Conservation (phyloP, 306 rosid species). For the Rubus idaeus region DNA sequence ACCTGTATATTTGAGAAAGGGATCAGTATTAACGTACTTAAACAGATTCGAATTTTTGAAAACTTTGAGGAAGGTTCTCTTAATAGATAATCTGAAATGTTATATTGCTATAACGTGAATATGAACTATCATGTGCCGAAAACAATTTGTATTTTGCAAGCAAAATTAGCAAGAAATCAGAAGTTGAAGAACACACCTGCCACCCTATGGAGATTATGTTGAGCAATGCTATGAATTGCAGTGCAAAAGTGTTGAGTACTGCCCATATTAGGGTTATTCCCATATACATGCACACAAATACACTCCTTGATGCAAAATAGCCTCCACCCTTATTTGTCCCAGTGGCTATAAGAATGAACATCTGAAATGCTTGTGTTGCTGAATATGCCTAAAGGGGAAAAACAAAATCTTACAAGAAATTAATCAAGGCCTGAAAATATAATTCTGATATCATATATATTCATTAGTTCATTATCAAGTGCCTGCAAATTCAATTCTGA, state of each 20-base stretch:
- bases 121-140: background rate
- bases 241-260: constrained; percentile 26
- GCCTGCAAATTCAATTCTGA: background rate
- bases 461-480: background rate
- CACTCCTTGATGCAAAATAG: constrained; percentile 25
- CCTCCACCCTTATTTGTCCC: constrained; percentile 35
- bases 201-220: constrained; percentile 32
- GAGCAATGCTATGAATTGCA: constrained; percentile 27
- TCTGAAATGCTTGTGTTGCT: constrained; percentile 30
- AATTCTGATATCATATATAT: background rate
- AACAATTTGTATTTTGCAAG: background rate
- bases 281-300: constrained; percentile 26
- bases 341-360: constrained; percentile 26
- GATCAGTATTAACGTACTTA: background rate
- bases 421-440: background rate
- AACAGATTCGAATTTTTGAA: background rate
- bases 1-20: constrained; percentile 6
- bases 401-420: background rate
- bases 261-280: constrained; percentile 25
- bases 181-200: constrained; percentile 26
- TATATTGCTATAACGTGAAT: no score
- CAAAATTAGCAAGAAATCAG: background rate
- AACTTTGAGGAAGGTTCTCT: background rate
- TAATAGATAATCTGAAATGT: no score
- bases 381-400: constrained; percentile 28